Conservation (phyloP, 2,329 filamentous ascomycete species). For the Calcarisporium arbuscula region DNA sequence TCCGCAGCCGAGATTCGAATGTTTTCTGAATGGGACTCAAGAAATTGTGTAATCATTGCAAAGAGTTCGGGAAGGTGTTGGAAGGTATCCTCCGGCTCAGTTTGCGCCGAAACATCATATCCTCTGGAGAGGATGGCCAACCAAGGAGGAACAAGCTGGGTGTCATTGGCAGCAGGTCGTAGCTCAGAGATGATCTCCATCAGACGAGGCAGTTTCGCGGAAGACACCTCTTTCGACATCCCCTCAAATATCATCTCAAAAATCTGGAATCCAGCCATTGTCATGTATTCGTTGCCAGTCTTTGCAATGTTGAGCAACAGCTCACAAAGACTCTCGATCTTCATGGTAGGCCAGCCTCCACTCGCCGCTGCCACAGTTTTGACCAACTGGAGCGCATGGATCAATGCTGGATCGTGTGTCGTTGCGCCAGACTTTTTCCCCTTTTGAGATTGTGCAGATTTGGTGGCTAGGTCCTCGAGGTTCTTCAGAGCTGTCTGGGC, state of each 20-base stretch:
- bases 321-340: slow-evolving; percentile 89
- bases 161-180: slow-evolving; percentile 86
- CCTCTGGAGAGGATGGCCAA: slow-evolving; percentile 91
- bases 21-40: slow-evolving; percentile 83
- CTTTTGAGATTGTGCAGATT: slow-evolving; percentile 58
- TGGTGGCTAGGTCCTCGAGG: slow-evolving; percentile 65
- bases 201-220: slow-evolving; percentile 80
- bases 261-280: slow-evolving; percentile 92
- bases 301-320: slow-evolving; percentile 81
- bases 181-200: slow-evolving; percentile 89
- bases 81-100: slow-evolving; percentile 87
- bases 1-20: slow-evolving; percentile 93
- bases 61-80: slow-evolving; percentile 84
- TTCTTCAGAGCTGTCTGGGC: slow-evolving; percentile 83
- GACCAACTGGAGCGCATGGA: slow-evolving; percentile 86
- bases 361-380: slow-evolving; percentile 83
- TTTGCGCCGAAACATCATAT: slow-evolving; percentile 86
- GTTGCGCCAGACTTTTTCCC: slow-evolving; percentile 52
- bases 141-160: slow-evolving; percentile 91
- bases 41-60: slow-evolving; percentile 68
- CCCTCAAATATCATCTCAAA: slow-evolving; percentile 96
- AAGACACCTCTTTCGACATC: slow-evolving; percentile 81
- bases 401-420: slow-evolving; percentile 72
- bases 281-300: slow-evolving; percentile 90
- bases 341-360: slow-evolving; percentile 92